Conservation (phyloP, 805 yeast genomes). For the Candida awuae region DNA sequence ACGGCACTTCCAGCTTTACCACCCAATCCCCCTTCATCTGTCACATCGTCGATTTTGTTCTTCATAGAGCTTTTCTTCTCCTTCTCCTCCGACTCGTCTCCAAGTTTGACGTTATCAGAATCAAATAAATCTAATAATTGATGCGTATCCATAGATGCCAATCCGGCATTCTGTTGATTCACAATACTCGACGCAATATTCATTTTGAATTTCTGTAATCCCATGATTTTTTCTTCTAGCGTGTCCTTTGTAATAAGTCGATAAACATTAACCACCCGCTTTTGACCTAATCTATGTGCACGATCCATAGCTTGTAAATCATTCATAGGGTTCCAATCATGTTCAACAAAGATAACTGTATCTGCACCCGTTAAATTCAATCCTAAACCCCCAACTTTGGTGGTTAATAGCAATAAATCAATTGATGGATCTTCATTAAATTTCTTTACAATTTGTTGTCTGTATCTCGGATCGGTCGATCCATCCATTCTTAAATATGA, state of each 20-base stretch:
- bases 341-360: conserved; percentile 97
- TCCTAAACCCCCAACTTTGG: conserved; percentile 99
- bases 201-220: conserved; percentile 93
- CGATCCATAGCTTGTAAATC: conserved; percentile 99
- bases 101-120: conserved; percentile 46
- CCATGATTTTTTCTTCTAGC: conserved; percentile 96
- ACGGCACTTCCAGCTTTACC: conserved; percentile 82
- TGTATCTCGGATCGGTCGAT: conserved; percentile 80
- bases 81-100: conserved; percentile 23
- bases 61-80: conserved; percentile 28
- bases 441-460: conserved; percentile 84
- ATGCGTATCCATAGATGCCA: conserved; percentile 93
- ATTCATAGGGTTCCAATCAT: conserved; percentile 99
- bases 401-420: conserved; percentile 83
- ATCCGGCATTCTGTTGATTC: conserved; percentile 94
- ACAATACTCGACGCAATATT: conserved; percentile 94
- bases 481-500: conserved; percentile 95
- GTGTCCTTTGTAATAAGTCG: conserved; percentile 89
- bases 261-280: conserved; percentile 94
- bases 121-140: conserved; percentile 86
- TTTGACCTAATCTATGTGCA: conserved; percentile 96
- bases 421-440: conserved; percentile 96
- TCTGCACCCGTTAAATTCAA: conserved; percentile 96
- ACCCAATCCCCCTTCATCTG: conserved; percentile 69
- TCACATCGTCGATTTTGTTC: conserved; percentile 23